Base-by-base conservation (phyloP, 202 grass and related monocot species). In the Alloteropsis angusta region DNA sequence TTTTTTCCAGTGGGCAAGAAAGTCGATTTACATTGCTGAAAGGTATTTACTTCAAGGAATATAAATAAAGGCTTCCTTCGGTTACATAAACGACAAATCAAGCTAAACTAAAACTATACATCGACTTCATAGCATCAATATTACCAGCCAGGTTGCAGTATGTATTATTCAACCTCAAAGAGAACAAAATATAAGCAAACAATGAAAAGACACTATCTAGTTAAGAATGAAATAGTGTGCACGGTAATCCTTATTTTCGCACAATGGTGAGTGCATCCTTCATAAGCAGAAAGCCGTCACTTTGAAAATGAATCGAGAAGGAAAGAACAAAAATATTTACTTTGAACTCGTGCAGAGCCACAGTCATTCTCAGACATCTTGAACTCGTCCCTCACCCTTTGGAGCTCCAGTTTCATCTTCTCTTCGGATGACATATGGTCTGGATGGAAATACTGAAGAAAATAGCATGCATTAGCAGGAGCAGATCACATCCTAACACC, bases 291-390 rank as follows among this genome's bases (percentile, higher is more conserved):
- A 59, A 30, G 7, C 1, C 32, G n/a, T 28, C 7, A 18, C 14
- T 43, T 42, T 17, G 16, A 26, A 59, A 77, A 44, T 47, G 16
- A 68, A 5, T 49, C 17, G 42, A 42, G 39, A 47, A 66, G 19
- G 16, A 52, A 58, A n/a, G 56, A 7, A n/a, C n/a, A 45, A 42
- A 55, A 41, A 61, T 71, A 78, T 53, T 83, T 78, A 94, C 94
- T 90, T 85, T 97, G 92, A 84, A 99, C 90, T 74, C 92, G 81
- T 66, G 90, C 88, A 71, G 96, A 99, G 41, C 96, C 92, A 75
- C 92, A 96, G 82, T 99, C 90, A 16, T 88, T 93, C 72, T 99
- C 96, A 0, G 92, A 93, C 96, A 96, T 89, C 80, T 96, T 99
- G 80, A 99, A 96, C 80, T 96, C 92, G n/a, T 99, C 88, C 77